Evolutionary conservation across 768 basidiomycete genomes (phyloP).

Genomic region (Rossbeevera mucosa): DNA sequence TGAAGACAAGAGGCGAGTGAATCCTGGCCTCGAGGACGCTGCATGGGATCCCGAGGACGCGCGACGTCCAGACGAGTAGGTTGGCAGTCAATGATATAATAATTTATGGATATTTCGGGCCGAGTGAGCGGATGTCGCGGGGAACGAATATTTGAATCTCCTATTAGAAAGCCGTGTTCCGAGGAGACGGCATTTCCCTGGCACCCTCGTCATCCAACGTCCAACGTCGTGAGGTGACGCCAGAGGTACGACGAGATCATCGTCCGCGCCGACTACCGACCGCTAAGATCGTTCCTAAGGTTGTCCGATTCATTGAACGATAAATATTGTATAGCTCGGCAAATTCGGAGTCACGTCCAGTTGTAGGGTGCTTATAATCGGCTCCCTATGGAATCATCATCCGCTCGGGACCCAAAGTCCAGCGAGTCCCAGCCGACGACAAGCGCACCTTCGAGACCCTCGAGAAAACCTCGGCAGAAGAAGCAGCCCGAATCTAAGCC

Average conservation of each 20-base stretch:
- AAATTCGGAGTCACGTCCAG: conserved; percentile 30
- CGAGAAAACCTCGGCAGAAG: conserved; percentile 54
- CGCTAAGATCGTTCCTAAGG: conserved; percentile 7
- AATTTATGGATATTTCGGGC: background rate
- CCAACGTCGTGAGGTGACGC: conserved; percentile 10
- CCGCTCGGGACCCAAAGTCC: conserved; percentile 44
- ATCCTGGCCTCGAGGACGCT: conserved; percentile 54
- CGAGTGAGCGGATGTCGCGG: conserved; percentile 13
- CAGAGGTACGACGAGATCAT: conserved; percentile 17
- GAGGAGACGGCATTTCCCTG: conserved; percentile 28
- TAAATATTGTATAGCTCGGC: conserved; percentile 25
- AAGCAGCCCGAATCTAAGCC: conserved; percentile 37
- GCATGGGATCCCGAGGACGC: conserved; percentile 23
- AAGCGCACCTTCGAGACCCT: conserved; percentile 31
- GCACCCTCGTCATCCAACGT: conserved; percentile 13
- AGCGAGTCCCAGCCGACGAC: conserved; percentile 40
- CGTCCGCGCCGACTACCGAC: conserved; percentile 6
- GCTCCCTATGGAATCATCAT: conserved; percentile 43
- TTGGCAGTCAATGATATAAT: background rate
- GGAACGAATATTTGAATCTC: conserved; percentile 21
- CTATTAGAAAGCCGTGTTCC: conserved; percentile 19
- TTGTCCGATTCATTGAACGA: conserved; percentile 6
- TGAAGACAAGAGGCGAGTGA: conserved; percentile 69
- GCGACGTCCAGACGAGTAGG: conserved; percentile 13
- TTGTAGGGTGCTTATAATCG: conserved; percentile 13